A percentile compares a stretch with the other conserved stretches of the same genome.
These are phyloP conservation scores for Pythium angustatum DNA, from an alignment of 352 stramenopile species.

Conservation along the genomic window DNA sequence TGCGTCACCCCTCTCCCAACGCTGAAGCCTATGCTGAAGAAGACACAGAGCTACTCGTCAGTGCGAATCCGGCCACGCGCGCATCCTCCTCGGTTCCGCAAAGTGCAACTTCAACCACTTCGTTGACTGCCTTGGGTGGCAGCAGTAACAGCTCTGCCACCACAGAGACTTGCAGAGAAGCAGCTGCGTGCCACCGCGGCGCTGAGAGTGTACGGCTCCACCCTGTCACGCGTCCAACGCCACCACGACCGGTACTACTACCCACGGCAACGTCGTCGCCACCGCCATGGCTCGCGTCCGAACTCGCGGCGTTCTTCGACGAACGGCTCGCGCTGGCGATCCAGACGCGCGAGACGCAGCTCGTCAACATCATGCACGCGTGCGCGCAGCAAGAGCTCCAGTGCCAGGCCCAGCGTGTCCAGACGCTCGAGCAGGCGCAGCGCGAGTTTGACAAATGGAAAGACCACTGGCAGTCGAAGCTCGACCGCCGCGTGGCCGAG, in stretches of 20 bases:
- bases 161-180: neutral
- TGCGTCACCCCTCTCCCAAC: neutral
- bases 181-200: neutral
- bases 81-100: neutral
- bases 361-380: constrained; percentile 63
- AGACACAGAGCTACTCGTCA: constrained; percentile 4
- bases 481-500: constrained; percentile 63
- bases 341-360: constrained; percentile 51
- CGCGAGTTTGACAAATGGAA: constrained; percentile 34
- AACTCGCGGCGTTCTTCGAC: constrained; percentile 54
- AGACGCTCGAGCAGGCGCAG: constrained; percentile 24
- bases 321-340: constrained; percentile 40
- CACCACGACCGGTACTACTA: neutral
- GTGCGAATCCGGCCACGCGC: neutral
- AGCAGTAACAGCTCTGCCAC: no score
- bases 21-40: neutral
- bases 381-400: constrained; percentile 50
- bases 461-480: constrained; percentile 48
- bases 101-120: constrained; percentile 22
- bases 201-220: neutral
- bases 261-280: neutral
- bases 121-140: neutral
- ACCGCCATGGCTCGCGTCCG: constrained; percentile 11
- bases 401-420: constrained; percentile 27
- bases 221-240: neutral